Conservation (phyloP, 192 early-diverging fungal genomes). For the Coemansia sp. region DNA sequence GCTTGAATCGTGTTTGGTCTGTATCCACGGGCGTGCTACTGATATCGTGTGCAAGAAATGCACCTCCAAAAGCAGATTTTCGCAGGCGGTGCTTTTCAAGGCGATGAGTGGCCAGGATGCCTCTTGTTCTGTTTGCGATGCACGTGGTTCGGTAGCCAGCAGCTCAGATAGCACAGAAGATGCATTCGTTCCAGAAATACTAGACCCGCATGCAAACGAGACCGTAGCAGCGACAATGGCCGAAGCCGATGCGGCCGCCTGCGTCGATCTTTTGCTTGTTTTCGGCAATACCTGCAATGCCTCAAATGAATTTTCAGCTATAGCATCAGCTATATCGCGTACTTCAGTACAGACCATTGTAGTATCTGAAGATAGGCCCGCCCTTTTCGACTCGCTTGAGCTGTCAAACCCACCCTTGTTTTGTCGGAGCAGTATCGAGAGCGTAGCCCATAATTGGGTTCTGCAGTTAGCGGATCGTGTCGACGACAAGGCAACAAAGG, state of each 20-base stretch:
- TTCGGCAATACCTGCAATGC: slow-evolving; percentile 11
- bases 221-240: slow-evolving; percentile 17
- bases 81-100: slow-evolving; percentile 45
- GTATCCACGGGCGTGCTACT: slow-evolving; percentile 25
- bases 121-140: slow-evolving; percentile 32
- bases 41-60: slow-evolving; percentile 35
- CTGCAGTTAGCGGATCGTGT: neutral
- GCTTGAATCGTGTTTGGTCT: slow-evolving; percentile 25
- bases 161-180: neutral
- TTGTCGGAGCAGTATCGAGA: neutral
- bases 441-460: neutral
- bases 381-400: neutral
- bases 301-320: slow-evolving; percentile 12
- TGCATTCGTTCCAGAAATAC: slow-evolving; percentile 31
- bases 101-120: slow-evolving; percentile 21
- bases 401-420: neutral
- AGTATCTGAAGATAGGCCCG: neutral
- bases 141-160: slow-evolving; percentile 13
- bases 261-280: slow-evolving; percentile 27
- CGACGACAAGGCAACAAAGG: neutral
- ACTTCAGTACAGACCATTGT: slow-evolving; percentile 17
- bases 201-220: slow-evolving; percentile 10
- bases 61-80: slow-evolving; percentile 30
- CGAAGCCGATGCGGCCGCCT: slow-evolving; percentile 12
- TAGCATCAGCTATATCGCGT: slow-evolving; percentile 9